Conservation (phyloP, 306 rosid genomes). For the Medicago lupulina region DNA sequence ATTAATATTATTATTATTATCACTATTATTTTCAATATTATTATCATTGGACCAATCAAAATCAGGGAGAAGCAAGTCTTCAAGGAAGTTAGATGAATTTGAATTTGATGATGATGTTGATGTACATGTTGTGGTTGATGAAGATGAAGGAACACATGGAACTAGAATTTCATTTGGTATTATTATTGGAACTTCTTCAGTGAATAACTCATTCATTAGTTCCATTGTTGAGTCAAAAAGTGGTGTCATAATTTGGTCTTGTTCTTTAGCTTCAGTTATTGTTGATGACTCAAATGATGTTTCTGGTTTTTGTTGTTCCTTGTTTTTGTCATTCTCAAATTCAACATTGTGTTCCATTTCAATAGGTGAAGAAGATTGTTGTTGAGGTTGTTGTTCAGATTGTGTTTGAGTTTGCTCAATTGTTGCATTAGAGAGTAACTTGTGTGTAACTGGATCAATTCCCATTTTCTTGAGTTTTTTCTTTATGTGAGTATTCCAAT, state of each 20-base stretch:
- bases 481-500: conserved; percentile 87
- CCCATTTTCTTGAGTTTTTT: conserved; percentile 81
- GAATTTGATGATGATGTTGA: conserved; percentile 42
- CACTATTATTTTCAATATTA: conserved; percentile 29
- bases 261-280: conserved; percentile 46
- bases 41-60: conserved; percentile 58
- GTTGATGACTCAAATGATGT: conserved; percentile 51
- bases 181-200: conserved; percentile 72
- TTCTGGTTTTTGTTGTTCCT: conserved; percentile 49
- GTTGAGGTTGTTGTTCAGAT: conserved; percentile 19
- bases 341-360: conserved; percentile 24
- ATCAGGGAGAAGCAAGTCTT: conserved; percentile 63
- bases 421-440: conserved; percentile 46
- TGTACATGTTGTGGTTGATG: conserved; percentile 47
- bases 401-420: conserved; percentile 48
- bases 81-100: conserved; percentile 53
- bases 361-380: conserved; percentile 11
- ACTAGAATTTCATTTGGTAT: conserved; percentile 51
- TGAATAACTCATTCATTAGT: conserved; percentile 54
- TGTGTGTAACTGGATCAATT: conserved; percentile 78
- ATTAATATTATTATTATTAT: neutral
- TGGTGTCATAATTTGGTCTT: conserved; percentile 46
- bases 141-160: conserved; percentile 48
- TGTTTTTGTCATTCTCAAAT: conserved; percentile 38
- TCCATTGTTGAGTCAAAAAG: conserved; percentile 50